Evolutionary conservation across 1,284 basidiomycete species (phyloP).

Genomic region (Fomitopsis betulina): DNA sequence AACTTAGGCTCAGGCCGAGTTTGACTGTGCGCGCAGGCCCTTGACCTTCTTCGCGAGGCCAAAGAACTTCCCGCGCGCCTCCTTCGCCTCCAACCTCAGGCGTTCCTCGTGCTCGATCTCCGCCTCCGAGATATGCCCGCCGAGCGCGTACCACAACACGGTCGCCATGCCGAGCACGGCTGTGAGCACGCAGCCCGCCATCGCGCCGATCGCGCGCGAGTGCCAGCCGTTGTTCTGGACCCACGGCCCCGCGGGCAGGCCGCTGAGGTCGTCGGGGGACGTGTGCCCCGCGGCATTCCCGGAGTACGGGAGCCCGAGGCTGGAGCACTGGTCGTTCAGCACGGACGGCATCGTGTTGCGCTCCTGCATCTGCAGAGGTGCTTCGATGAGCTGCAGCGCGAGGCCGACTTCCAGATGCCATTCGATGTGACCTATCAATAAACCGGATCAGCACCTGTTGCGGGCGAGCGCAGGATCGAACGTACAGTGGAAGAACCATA

Average conservation of each 20-base stretch:
- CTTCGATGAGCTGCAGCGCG: conserved; percentile 75
- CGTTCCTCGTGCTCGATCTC: conserved; percentile 74
- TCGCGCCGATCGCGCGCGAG: conserved; percentile 75
- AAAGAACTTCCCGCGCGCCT: conserved; percentile 31
- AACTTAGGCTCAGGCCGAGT: not conserved
- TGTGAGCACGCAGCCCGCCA: conserved; percentile 77
- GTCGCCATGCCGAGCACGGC: conserved; percentile 78
- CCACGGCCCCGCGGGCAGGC: conserved; percentile 63
- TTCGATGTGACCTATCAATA: conserved; percentile 62
- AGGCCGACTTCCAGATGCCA: conserved; percentile 81
- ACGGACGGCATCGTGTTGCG: conserved; percentile 43
- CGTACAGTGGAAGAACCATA: conserved; percentile 79
- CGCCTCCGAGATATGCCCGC: conserved; percentile 62
- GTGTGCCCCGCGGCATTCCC: conserved; percentile 81
- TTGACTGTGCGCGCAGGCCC: not conserved
- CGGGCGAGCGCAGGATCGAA: conserved; percentile 9
- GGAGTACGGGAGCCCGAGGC: conserved; percentile 49
- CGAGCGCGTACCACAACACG: conserved; percentile 81
- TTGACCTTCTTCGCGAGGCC: conserved; percentile 19
- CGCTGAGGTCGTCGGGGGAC: conserved; percentile 58
- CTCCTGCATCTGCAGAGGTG: conserved; percentile 60
- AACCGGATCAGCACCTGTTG: not conserved
- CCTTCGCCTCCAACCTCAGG: conserved; percentile 51
- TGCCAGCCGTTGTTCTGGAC: conserved; percentile 77
- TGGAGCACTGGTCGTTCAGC: conserved; percentile 69